Evolutionary conservation across 2,329 filamentous ascomycete species (phyloP).

Genomic region (Aspergillus piperis): DNA sequence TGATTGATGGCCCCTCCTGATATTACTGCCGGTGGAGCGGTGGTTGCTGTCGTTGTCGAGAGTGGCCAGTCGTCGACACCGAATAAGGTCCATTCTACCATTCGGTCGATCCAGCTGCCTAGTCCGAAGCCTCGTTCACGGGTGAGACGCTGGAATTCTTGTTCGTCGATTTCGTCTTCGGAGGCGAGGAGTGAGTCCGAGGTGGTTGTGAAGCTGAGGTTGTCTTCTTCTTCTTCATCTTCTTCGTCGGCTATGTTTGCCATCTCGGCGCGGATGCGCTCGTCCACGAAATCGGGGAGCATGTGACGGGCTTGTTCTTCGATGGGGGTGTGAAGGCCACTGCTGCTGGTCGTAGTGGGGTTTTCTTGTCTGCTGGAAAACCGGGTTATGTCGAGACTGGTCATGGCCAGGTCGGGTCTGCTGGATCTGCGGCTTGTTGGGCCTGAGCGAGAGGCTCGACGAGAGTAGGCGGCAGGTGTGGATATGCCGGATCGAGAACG

Average conservation of each 20-base stretch:
- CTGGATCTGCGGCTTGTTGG: conserved; percentile 35
- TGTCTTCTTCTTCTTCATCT: conserved; percentile 16
- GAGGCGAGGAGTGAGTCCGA: conserved; percentile 12
- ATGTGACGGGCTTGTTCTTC: conserved; percentile 21
- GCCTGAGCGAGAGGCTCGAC: conserved; percentile 37
- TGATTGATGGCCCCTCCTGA: neutral
- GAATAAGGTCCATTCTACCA: conserved; percentile 61
- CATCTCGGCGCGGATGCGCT: conserved; percentile 43
- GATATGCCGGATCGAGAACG: conserved; percentile 38
- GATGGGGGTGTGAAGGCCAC: neutral
- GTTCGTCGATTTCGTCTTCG: conserved; percentile 50
- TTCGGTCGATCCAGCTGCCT: conserved; percentile 57
- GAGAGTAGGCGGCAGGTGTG: conserved; percentile 36
- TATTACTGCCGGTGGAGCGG: neutral
- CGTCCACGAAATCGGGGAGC: conserved; percentile 55
- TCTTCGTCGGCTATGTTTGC: conserved; percentile 23
- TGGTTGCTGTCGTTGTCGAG: conserved; percentile 1
- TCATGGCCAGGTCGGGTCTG: conserved; percentile 21
- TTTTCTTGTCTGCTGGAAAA: neutral
- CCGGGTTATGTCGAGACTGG: conserved; percentile 19
- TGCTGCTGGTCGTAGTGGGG: neutral
- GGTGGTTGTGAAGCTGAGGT: neutral
- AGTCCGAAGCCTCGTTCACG: conserved; percentile 56
- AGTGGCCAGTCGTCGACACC: conserved; percentile 51
- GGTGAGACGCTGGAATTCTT: conserved; percentile 55